Percentiles rank a stretch among this genome's conserved stretches.
Evolutionary conservation across 768 basidiomycete genomes (phyloP).

Genomic region (Boletus patriciae): DNA sequence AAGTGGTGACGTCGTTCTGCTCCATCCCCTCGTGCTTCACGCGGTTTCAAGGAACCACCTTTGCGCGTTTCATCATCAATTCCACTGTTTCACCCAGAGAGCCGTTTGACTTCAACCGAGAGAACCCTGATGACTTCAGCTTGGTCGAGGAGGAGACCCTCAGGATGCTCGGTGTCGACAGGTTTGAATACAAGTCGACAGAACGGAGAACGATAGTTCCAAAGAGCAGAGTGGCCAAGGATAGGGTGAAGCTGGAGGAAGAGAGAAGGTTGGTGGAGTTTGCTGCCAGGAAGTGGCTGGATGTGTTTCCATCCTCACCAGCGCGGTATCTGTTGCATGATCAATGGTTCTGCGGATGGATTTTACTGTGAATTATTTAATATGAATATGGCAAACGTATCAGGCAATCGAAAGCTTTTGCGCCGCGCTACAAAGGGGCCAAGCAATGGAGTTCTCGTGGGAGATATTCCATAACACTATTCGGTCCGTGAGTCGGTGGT

Average conservation of each 20-base stretch:
- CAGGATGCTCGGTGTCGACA: not conserved
- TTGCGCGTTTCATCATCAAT: constrained; percentile 1
- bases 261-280: not conserved
- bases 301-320: not conserved
- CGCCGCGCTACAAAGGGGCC: not conserved
- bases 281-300: not conserved
- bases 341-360: not conserved
- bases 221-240: not conserved
- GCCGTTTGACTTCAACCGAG: not conserved
- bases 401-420: not conserved
- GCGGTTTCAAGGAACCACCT: not conserved
- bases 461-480: not conserved
- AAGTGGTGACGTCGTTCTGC: not conserved
- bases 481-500: not conserved
- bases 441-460: not conserved
- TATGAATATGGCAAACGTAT: not conserved
- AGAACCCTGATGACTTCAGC: not conserved
- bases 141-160: constrained; percentile 1
- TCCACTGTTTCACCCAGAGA: not conserved
- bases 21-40: not conserved
- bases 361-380: not conserved
- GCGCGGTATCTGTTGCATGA: not conserved
- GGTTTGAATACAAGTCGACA: not conserved
- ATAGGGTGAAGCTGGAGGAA: too few species aligned
- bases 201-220: not conserved